Conservation (phyloP, 2,329 filamentous ascomycete species). For the Leptographium galeiforme region DNA sequence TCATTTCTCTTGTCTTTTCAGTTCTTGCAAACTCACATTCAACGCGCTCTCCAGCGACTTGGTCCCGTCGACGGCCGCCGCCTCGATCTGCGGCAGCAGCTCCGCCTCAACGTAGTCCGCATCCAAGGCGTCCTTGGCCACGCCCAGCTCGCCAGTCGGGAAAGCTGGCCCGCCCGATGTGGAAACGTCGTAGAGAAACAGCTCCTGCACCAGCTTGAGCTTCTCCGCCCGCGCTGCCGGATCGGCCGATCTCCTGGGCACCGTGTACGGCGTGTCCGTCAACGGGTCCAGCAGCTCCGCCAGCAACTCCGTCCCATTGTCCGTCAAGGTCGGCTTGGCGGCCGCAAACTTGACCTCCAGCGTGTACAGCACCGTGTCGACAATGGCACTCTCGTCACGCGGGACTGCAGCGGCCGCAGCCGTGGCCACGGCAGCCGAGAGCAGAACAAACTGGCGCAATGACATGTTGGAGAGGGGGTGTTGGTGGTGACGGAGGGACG, state of each 20-base stretch:
- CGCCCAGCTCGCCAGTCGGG: slow-evolving; percentile 7
- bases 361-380: too few species aligned
- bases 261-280: neutral
- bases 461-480: too few species aligned
- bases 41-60: neutral
- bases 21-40: neutral
- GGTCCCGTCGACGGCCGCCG: neutral
- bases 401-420: neutral
- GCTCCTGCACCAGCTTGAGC: neutral
- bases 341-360: too few species aligned
- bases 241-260: neutral
- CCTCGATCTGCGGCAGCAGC: neutral
- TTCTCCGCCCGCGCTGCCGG: neutral
- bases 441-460: too few species aligned
- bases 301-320: neutral
- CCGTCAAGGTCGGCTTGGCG: neutral
- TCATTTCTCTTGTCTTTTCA: too few species aligned
- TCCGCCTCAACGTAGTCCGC: neutral
- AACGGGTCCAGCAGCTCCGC: neutral
- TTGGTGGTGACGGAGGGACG: too few species aligned
- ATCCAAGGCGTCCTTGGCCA: slow-evolving; percentile 6
- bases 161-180: slow-evolving; percentile 8
- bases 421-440: too few species aligned
- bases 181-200: neutral
- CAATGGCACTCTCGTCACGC: neutral